Percentiles rank a stretch among this genome's conserved stretches.
phyloP scores from a whole-genome alignment of 495 filamentous ascomycete genomes.

The Aspergillus funiculosus region DNA sequence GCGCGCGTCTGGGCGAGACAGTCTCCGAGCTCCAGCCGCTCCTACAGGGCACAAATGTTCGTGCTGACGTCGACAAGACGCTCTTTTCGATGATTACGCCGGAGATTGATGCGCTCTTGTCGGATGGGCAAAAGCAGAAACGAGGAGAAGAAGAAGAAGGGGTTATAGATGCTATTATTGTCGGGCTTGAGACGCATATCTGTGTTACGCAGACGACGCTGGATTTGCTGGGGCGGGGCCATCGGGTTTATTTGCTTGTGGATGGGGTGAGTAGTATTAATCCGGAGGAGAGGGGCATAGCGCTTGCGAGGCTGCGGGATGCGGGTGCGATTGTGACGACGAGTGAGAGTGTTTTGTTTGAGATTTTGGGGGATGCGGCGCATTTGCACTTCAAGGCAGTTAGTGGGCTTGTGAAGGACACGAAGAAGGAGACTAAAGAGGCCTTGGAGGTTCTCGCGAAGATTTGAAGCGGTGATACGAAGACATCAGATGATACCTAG shows the following conservation, averaged over 20 bases:
- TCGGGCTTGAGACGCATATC: conserved; percentile 92
- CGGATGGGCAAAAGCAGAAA: conserved; percentile 9
- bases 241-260: conserved; percentile 82
- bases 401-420: conserved; percentile 74
- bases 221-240: conserved; percentile 66
- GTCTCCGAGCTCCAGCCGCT: conserved; percentile 57
- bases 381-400: conserved; percentile 65
- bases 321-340: conserved; percentile 78
- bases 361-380: conserved; percentile 82
- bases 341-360: conserved; percentile 89
- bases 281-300: conserved; percentile 70
- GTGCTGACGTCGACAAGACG: conserved; percentile 72
- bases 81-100: conserved; percentile 76
- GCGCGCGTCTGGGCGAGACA: conserved; percentile 66
- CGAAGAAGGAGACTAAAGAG: conserved; percentile 56
- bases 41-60: conserved; percentile 36
- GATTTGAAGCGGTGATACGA: conserved; percentile 42
- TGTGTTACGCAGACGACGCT: conserved; percentile 90
- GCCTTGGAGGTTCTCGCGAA: conserved; percentile 61
- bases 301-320: conserved; percentile 64
- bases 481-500: background rate
- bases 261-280: conserved; percentile 89
- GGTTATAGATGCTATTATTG: conserved; percentile 38
- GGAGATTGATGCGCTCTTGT: conserved; percentile 36
- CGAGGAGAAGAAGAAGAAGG: too few species aligned